phyloP scores from a whole-genome alignment of 139 green algal species.

The Mesostigma viride region DNA sequence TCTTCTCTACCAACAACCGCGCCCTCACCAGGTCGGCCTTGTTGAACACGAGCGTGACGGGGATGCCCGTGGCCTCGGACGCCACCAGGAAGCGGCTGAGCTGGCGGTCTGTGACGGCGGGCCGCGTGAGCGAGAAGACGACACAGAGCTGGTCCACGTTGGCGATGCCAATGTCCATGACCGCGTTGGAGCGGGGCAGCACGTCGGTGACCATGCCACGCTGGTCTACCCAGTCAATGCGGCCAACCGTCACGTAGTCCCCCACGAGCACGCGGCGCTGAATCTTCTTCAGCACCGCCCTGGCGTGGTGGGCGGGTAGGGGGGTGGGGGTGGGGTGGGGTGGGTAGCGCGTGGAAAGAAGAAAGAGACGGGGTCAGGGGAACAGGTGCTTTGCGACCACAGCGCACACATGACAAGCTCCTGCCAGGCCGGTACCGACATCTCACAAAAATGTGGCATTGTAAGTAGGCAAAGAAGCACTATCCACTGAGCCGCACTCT shows the following conservation, averaged over 20 bases:
- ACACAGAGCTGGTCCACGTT: constrained; percentile 87
- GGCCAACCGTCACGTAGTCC: constrained; percentile 57
- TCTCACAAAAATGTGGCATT: no score
- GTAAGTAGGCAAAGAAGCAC: no score
- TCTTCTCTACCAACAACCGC: no score
- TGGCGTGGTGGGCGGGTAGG: no score
- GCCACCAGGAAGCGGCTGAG: constrained; percentile 78
- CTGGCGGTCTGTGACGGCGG: constrained; percentile 38
- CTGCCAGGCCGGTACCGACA: no score
- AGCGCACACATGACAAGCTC: no score
- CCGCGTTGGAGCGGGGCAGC: constrained; percentile 27
- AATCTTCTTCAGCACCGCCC: constrained; percentile 83
- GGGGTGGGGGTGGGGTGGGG: no score
- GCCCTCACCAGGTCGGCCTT: constrained; percentile 82
- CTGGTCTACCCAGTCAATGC: constrained; percentile 68
- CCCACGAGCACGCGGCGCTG: constrained; percentile 72
- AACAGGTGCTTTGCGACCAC: no score
- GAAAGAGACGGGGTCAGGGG: no score
- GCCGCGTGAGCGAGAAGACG: constrained; percentile 69
- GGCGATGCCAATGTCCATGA: constrained; percentile 70
- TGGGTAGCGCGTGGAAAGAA: no score
- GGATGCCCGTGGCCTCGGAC: constrained; percentile 58
- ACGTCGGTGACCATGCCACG: constrained; percentile 36
- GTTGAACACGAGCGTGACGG: constrained; percentile 80
- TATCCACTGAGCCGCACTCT: no score